A percentile compares a stretch with the other conserved stretches of the same genome.
Conservation (phyloP, 495 filamentous ascomycete genomes). For the Trichocladium uniseriatum region DNA sequence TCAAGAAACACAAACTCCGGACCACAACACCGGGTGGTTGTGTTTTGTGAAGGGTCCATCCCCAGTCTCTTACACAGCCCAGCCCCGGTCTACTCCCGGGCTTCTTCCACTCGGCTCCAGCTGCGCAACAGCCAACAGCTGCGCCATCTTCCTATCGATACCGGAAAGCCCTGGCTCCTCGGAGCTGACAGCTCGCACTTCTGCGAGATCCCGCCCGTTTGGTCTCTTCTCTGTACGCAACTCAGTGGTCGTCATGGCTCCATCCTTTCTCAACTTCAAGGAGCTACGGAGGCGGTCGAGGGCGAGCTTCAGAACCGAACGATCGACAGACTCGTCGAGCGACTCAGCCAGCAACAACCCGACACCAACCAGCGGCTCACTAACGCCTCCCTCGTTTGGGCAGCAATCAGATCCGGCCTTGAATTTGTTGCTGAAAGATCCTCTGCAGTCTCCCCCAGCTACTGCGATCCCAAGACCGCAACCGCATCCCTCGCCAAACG, state of each 20-base stretch:
- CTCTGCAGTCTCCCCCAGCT: conserved; percentile 21
- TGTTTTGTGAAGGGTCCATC: too few relatives aligned
- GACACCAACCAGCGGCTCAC: conserved; percentile 39
- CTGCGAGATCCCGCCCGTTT: not conserved
- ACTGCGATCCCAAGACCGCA: conserved; percentile 29
- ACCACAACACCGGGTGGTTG: not conserved
- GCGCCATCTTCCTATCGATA: too few relatives aligned
- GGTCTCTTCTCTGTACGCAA: not conserved
- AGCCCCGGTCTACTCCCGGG: too few relatives aligned
- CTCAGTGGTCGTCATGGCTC: conserved; percentile 31
- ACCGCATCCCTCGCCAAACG: conserved; percentile 34
- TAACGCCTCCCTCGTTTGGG: conserved; percentile 37
- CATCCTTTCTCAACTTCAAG: conserved; percentile 61
- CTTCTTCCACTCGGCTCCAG: not conserved
- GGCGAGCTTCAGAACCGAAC: conserved; percentile 51
- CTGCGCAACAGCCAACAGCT: not conserved
- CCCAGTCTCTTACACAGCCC: too few relatives aligned
- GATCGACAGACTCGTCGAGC: conserved; percentile 46
- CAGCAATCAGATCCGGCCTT: conserved; percentile 41
- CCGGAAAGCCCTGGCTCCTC: too few relatives aligned
- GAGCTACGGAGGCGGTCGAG: conserved; percentile 66
- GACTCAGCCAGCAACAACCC: conserved; percentile 31
- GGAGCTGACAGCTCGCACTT: not conserved
- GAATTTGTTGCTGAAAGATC: conserved; percentile 37
- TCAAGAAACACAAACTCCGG: not conserved